Evolutionary conservation across 225 moss, liverwort and hornwort species (phyloP), one percentile per base, ranked within the genome.

Genomic region (Straminergon stramineum): DNA sequence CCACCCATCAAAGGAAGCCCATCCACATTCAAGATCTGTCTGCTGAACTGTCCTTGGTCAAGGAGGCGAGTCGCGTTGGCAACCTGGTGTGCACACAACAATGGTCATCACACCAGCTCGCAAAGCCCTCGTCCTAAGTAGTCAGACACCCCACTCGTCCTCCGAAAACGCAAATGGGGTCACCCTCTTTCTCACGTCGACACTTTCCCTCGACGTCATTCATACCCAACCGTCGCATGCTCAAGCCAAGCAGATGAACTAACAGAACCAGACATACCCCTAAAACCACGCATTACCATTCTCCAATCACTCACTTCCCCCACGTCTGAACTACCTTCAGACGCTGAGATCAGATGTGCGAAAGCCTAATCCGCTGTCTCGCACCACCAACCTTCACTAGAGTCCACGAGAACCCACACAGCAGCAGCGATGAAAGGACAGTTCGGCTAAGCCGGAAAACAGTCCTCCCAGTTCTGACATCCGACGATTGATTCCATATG

Each of bases 1-100:
- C 92, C 95, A 84, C 94, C 87, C 90, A 96, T 92, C 92, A 93
- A 89, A 79, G 92, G 92, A 85, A 94, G 93, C 58, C 95, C 97
- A 79, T 96, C 96, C 89, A 85, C 90, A 74, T 83, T 92, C 87
- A 93, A 80, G 6, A 93, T 88, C 73, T 87, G 91, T 75, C 91
- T 92, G 88, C 95, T 91, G 86, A 96, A 95, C 86, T 94, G 94
- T 77, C 94, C 93, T 88, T 93, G 91, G 71, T 96, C 95, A 87
- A 96, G 92, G 88, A 93, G 86, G 67, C 93, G 95, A 92, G 93
- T 94, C 89, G 92, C 96, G 91, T 94, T 91, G n/a, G 91, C 84
- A 80, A 94, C 88, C 95, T 94, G 85, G 51, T 90, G 95, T 79
- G 84, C 75, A 84, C 80, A 90, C 75, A 39, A 84, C 39, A 63